Evolutionary conservation across 2,329 filamentous ascomycete genomes (phyloP), one percentile per base, ranked within the genome.

Genomic region (Aspergillus ustus): DNA sequence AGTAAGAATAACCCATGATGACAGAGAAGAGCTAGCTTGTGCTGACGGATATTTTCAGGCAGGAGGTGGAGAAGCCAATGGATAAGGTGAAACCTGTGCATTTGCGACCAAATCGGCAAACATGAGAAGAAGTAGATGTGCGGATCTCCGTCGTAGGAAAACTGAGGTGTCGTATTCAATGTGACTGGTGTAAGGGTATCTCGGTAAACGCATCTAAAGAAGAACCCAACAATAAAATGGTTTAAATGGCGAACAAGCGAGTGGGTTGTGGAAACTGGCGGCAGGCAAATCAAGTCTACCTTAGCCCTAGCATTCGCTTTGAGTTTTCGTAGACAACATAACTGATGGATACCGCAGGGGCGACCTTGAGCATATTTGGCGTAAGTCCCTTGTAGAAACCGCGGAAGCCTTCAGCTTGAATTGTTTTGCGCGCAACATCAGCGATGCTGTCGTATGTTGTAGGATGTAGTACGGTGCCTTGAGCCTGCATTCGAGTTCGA

Each of bases 371-470:
- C 44, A 99, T 82, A 74, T 98, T 99, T 5, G 95, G 95, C 46
- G 94, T 97, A 66, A 98, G 82, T 1, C 95, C 95, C 78, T 96
- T 97, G 83, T 97, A 99, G 60, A 99, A 82, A 2, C 95, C 95
- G 62, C 91, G 85, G 43, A 91, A 75, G 1, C 95, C 95, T 78
- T 99, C 95, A 53, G 90, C 87, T 69, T 88, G 84, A 40, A 97
- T 81, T 8, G 95, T 99, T 78, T 91, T 92, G 57, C 85, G 84
- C 1, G 92, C 90, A 48, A 97, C 94, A 76, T 99, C 95, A 81
- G 89, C 86, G 66, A 98, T 94, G 43, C 95, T 92, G 2, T 88
- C 93, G 75, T 99, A 99, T 4, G 91, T 96, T 7, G 91, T 86
- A 5, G 90, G 92, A 75, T 99, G 95, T 74, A 96, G 88, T n/a